Evolutionary conservation across 176 grass and related monocot genomes (phyloP), one percentile per base, ranked within the genome.

Genomic region (Eragrostis nindensis): DNA sequence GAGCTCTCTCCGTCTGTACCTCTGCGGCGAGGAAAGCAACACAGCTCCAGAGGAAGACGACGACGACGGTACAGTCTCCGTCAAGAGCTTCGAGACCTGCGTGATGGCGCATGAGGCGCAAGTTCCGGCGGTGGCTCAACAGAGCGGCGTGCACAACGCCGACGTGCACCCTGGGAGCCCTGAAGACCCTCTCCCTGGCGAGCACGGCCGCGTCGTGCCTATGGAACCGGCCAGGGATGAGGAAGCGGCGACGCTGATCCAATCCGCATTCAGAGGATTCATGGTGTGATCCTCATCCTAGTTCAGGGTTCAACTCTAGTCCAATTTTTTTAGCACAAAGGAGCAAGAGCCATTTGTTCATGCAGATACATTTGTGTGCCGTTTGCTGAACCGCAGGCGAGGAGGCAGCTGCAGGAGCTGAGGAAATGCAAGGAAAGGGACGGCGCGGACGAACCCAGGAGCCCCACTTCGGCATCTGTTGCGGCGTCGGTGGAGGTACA

Each of bases 401-500:
- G 96, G 76, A 79, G 66, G 75, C 44, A 38, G 19, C 52, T 54
- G 60, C 84, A 82, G 73, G 66, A 86, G 73, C 78, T 69, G 32
- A 88, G 26, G 50, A 66, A n/a, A 29, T 44, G 30, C 2, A 46
- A 71, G 8, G 85, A 76, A 27, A 41, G 22, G 45, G 63, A 65
- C 43, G 56, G 76, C 80, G 13, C 15, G 24, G 74, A 75, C 10
- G 68, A 82, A 25, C 74, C 57, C 29, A 80, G 41, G 68, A 91
- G 87, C 81, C 85, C 86, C 29, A 82, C 68, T 17, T 62, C 52
- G 30, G 84, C 92, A 76, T 91, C 84, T 15, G 70, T 82, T 0
- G 88, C 82, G 10, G 83, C 90, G 64, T 99, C 96, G 39, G 91
- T 86, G 78, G 90, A 95, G 61, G 92, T 91, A 55, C 88, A 99